phyloP scores from a whole-genome alignment of 2,329 filamentous ascomycete species.

The Allantophomopsis cytisporea region DNA sequence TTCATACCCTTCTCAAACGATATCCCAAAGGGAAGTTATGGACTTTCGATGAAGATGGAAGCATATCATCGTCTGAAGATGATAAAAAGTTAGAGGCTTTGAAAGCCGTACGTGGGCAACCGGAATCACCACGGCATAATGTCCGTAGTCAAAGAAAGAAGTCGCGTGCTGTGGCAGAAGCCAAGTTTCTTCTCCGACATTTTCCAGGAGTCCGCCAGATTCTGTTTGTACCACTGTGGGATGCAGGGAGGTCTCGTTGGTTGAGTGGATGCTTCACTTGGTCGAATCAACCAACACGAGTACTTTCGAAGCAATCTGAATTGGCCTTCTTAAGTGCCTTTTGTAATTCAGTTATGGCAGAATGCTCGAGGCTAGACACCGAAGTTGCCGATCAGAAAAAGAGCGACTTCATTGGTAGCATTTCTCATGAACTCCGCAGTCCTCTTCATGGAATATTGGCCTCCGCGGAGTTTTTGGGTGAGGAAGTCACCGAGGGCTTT shows the following conservation, averaged over 20 bases:
- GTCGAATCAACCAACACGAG: conserved; percentile 17
- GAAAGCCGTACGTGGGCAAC: conserved; percentile 1
- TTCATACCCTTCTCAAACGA: conserved; percentile 21
- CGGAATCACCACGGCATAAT: conserved; percentile 2
- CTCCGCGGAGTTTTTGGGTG: conserved; percentile 33
- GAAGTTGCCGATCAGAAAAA: conserved; percentile 37
- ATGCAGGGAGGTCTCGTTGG: conserved; percentile 29
- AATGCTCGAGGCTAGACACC: conserved; percentile 38
- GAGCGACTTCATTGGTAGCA: conserved; percentile 42
- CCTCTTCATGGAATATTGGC: conserved; percentile 43
- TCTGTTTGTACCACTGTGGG: conserved; percentile 34
- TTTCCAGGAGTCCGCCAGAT: conserved; percentile 32
- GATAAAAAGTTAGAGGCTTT: conserved; percentile 10
- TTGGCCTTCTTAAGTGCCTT: conserved; percentile 25
- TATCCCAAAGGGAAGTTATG: conserved; percentile 32
- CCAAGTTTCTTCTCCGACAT: conserved; percentile 17
- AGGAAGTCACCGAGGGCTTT: conserved; percentile 20
- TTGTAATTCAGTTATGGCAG: conserved; percentile 37
- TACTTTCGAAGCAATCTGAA: conserved; percentile 21
- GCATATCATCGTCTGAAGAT: conserved; percentile 28
- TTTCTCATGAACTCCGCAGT: conserved; percentile 42
- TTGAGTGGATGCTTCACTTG: conserved; percentile 35
- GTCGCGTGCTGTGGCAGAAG: conserved; percentile 13
- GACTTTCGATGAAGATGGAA: conserved; percentile 28
- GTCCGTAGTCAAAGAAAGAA: conserved; percentile 5